Conservation (phyloP, 129 eudicot genomes). For the Lonicera japonica region DNA sequence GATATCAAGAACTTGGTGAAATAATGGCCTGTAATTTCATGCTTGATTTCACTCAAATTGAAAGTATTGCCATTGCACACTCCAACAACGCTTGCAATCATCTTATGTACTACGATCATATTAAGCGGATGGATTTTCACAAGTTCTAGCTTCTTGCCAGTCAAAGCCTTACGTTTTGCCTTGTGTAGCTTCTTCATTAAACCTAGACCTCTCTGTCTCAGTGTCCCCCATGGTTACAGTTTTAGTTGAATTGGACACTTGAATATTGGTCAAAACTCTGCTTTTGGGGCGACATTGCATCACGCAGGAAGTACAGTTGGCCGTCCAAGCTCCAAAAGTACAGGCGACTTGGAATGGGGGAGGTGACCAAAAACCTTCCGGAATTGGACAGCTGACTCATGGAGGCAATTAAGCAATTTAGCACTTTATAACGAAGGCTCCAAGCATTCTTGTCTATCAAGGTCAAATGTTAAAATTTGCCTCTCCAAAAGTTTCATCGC, state of each 20-base stretch:
- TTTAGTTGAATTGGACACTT: no score
- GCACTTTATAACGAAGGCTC: background rate
- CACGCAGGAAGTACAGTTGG: no score
- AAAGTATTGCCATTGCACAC: conserved; percentile 93
- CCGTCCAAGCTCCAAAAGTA: no score
- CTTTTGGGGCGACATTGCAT: no score
- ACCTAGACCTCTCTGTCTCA: no score
- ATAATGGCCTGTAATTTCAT: conserved; percentile 89
- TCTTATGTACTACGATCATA: conserved; percentile 93
- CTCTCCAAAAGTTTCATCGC: conserved; percentile 48
- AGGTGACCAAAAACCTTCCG: no score
- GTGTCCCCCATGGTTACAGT: no score
- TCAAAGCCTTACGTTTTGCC: conserved; percentile 91
- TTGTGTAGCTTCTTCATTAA: no score
- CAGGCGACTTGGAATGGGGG: no score
- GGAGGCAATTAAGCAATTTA: background rate
- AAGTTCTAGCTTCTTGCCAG: conserved; percentile 88
- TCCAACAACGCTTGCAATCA: conserved; percentile 90
- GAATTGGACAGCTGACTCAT: no score
- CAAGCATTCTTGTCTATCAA: background rate
- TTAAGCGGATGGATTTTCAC: conserved; percentile 81
- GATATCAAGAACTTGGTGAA: conserved; percentile 86
- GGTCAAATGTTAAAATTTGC: conserved; percentile 18
- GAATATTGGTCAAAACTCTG: no score
- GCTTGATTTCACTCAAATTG: conserved; percentile 93